Conservation (phyloP, 805 yeast genomes). For the Sungouiella blattae region DNA sequence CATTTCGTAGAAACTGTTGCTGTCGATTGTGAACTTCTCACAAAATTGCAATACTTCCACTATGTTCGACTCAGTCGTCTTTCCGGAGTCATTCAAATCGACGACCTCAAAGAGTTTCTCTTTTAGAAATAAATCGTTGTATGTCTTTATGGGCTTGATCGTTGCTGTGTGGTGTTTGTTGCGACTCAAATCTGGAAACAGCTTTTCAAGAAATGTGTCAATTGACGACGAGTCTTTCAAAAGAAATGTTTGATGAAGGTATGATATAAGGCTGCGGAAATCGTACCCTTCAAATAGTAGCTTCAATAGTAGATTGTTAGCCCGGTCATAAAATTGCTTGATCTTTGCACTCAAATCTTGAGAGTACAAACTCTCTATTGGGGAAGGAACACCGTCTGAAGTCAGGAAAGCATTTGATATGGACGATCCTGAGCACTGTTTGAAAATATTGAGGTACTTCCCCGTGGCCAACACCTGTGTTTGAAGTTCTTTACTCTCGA, state of each 20-base stretch:
- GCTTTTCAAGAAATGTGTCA: conserved; percentile 48
- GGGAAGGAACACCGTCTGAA: conserved; percentile 7
- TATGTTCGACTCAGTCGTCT: background rate
- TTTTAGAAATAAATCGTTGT: conserved; percentile 7
- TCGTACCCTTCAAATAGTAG: conserved; percentile 61
- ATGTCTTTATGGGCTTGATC: conserved; percentile 7
- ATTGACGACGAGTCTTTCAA: conserved; percentile 50
- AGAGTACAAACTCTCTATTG: conserved; percentile 30
- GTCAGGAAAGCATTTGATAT: conserved; percentile 9
- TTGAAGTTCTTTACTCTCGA: conserved; percentile 51
- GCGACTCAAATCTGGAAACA: conserved; percentile 52
- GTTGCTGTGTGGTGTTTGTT: conserved; percentile 30
- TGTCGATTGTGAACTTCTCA: conserved; percentile 39
- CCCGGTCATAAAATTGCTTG: conserved; percentile 58
- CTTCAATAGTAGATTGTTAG: conserved; percentile 58
- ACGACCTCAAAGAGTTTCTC: conserved; percentile 1
- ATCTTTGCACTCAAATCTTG: conserved; percentile 53
- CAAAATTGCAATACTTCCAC: conserved; percentile 4
- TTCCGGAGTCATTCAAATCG: background rate
- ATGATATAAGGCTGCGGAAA: conserved; percentile 43
- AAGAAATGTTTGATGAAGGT: conserved; percentile 57
- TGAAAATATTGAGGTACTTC: conserved; percentile 70
- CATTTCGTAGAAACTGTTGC: conserved; percentile 41
- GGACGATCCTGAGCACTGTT: conserved; percentile 50
- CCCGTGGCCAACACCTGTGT: conserved; percentile 77